phyloP scores from a whole-genome alignment of 148 eudicot genomes.

The Camellia sinensis region DNA sequence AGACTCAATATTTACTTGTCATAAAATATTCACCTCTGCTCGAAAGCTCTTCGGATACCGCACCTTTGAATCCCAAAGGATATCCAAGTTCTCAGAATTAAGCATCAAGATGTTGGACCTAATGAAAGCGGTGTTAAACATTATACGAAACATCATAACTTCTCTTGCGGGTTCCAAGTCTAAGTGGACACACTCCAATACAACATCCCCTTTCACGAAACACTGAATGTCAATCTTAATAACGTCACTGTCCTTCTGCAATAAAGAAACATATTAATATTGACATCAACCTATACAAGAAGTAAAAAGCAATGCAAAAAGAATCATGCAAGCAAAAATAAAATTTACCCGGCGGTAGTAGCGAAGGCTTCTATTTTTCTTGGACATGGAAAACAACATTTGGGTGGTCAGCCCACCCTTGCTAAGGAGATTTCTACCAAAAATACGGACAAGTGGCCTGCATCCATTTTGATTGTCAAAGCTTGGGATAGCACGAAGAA shows the following conservation, averaged over 20 bases:
- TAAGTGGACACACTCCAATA: constrained; percentile 91
- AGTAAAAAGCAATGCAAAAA: constrained; percentile 10
- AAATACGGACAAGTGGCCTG: constrained; percentile 87
- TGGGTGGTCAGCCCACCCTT: constrained; percentile 83
- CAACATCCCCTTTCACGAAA: constrained; percentile 95
- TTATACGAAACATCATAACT: constrained; percentile 96
- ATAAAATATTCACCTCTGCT: constrained; percentile 64
- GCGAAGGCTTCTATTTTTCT: constrained; percentile 74
- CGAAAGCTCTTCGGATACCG: constrained; percentile 94
- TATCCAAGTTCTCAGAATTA: constrained; percentile 87
- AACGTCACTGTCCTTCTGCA: constrained; percentile 95
- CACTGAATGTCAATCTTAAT: constrained; percentile 96
- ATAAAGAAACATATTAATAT: constrained; percentile 14
- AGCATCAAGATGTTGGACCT: constrained; percentile 91
- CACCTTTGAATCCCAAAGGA: constrained; percentile 93
- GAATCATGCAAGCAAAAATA: constrained; percentile 6
- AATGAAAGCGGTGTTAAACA: constrained; percentile 98
- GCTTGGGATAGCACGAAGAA: constrained; percentile 81
- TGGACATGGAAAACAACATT: constrained; percentile 85
- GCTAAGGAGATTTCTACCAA: constrained; percentile 84
- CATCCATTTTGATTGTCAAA: constrained; percentile 84
- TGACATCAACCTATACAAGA: constrained; percentile 16
- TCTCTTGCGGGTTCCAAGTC: constrained; percentile 93
- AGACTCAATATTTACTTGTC: background rate
- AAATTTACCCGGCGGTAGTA: constrained; percentile 71